A percentile compares a stretch with the other conserved stretches of the same genome.
Conservation (phyloP, 2,329 filamentous ascomycete genomes). For the Neopestalotiopsis clavispora region DNA sequence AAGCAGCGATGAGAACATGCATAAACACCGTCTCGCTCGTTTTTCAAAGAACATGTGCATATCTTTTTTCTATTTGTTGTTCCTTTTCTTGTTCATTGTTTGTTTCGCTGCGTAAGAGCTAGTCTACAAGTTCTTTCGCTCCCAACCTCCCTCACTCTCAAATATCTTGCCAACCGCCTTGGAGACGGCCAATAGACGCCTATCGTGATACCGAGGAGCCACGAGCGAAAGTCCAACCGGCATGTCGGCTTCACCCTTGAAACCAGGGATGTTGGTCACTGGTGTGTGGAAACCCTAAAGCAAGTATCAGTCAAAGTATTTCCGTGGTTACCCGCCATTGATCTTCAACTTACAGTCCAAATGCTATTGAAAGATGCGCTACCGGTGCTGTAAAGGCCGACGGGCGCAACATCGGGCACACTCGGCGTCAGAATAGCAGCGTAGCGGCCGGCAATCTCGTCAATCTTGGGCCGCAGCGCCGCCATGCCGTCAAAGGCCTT, state of each 20-base stretch:
- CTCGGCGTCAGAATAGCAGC: constrained; percentile 63
- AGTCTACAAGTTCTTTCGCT: constrained; percentile 18
- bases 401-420: constrained; percentile 62
- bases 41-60: no score
- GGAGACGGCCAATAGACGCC: constrained; percentile 44
- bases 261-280: constrained; percentile 68
- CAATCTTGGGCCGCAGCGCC: constrained; percentile 56
- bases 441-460: constrained; percentile 56
- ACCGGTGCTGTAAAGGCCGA: constrained; percentile 59
- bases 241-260: constrained; percentile 59
- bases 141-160: constrained; percentile 41
- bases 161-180: constrained; percentile 45
- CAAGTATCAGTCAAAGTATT: not conserved
- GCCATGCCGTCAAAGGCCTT: constrained; percentile 61
- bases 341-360: constrained; percentile 52
- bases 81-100: not conserved
- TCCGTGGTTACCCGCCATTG: not conserved
- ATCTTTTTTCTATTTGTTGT: no score
- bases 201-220: constrained; percentile 49
- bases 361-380: constrained; percentile 54
- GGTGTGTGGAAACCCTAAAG: constrained; percentile 59
- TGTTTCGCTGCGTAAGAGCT: not conserved
- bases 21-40: no score
- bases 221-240: constrained; percentile 64
- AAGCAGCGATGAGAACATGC: no score